phyloP scores from a whole-genome alignment of 257 asterid species.

The Schizonepeta tenuifolia region DNA sequence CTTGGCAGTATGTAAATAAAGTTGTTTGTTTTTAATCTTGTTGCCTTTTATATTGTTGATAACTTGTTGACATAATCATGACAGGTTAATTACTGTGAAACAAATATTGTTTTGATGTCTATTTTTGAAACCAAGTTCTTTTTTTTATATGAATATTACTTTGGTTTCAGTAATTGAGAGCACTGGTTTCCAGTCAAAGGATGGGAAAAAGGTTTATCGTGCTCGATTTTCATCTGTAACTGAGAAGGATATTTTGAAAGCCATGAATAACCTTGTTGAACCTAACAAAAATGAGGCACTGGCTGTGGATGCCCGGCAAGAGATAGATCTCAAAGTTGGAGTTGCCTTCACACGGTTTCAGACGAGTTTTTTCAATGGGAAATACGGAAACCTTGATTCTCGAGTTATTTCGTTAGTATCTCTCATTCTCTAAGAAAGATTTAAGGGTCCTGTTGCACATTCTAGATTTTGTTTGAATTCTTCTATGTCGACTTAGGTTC shows the following conservation, averaged over 20 bases:
- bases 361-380: conserved; percentile 89
- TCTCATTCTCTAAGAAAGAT: conserved; percentile 27
- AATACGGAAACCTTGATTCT: conserved; percentile 96
- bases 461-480: conserved; percentile 6
- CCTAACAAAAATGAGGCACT: conserved; percentile 87
- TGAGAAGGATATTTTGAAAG: conserved; percentile 81
- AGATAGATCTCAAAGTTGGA: conserved; percentile 97
- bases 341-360: conserved; percentile 94
- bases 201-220: conserved; percentile 69
- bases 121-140: too few relatives aligned
- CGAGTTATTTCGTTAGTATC: conserved; percentile 89
- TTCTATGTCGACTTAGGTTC: not conserved
- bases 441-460: not conserved
- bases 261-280: conserved; percentile 72
- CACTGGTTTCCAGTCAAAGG: conserved; percentile 67
- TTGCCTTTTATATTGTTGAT: conserved; percentile 19
- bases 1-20: conserved; percentile 4
- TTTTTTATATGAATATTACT: conserved; percentile 12
- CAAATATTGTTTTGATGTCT: conserved; percentile 16
- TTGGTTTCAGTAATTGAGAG: conserved; percentile 73
- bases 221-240: conserved; percentile 94
- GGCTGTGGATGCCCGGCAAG: conserved; percentile 97
- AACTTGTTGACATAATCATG: conserved; percentile 7
- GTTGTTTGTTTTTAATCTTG: conserved; percentile 5
- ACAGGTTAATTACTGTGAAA: not conserved